Base-by-base conservation (phyloP, 345 rosid genomes). In the Theobroma cacao region DNA sequence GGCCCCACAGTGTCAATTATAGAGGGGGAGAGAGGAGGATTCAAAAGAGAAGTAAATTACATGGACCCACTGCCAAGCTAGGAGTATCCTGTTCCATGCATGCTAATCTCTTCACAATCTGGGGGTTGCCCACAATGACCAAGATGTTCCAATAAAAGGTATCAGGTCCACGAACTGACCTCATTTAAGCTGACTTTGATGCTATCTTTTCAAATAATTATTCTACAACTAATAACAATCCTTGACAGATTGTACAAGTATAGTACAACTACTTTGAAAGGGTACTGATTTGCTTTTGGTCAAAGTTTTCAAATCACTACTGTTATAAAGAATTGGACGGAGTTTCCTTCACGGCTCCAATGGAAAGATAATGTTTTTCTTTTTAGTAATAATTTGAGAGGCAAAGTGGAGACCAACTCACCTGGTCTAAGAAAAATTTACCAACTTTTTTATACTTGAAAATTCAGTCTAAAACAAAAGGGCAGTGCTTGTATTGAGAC, bases 1-100 rank as follows among this genome's bases (percentile, higher is more conserved):
- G 80, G 28, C 41, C 81, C 89, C 68, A 26, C 72, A 55, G 20
- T 12, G 11, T 50, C 61, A 64, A 80, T 41, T 18, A 52, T 69
- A 5, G 22, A 36, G 36, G 14, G 22, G 3, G 61, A 56, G 76
- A n/a, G n/a, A 5, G 45, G 6, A 10, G 5, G 34, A 52, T 72
- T 18, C 4, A 15, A 72, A 38, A 26, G 34, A n/a, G 63, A 43
- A 66, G 47, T 43, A 60, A 80, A 75, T 67, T 48, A 7, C 11
- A 70, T 28, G 83, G 65, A 15, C 78, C 80, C 80, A 70, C 81
- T 26, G 20, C 10, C 9, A 48, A n/a, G 53, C 18, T 48, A 14
- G 14, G 30, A 48, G 77, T 72, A 74, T 30, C 38, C 15, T 45
- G 14, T 55, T 67, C 33, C 62, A 47, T 9, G 74, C 74, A 69